phyloP scores from a whole-genome alignment of 257 asterid genomes.

The Solanum etuberosum region DNA sequence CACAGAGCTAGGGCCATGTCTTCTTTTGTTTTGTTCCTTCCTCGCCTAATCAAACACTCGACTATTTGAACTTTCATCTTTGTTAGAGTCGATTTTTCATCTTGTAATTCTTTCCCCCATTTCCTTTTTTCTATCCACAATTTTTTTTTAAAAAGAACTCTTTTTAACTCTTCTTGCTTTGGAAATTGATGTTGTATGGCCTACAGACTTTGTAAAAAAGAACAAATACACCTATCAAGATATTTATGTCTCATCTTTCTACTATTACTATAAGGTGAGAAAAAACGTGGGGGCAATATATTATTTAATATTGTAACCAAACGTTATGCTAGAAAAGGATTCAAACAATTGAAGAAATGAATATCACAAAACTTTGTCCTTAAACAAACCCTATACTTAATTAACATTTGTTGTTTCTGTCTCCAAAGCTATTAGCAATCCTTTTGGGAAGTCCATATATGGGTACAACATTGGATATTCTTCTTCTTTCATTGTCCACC shows the following conservation, averaged over 20 bases:
- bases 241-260: too few species aligned
- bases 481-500: constrained; percentile 56
- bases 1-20: not conserved
- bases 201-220: not conserved
- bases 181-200: not conserved
- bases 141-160: too few species aligned
- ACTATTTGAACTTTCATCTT: too few species aligned
- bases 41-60: not conserved
- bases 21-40: not conserved
- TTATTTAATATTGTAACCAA: not conserved
- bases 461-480: constrained; percentile 53
- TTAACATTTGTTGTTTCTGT: not conserved
- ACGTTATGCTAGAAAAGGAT: not conserved
- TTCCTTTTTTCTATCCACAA: too few species aligned
- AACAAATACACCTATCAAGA: too few species aligned
- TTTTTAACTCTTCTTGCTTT: too few species aligned
- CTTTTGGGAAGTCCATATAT: constrained; percentile 56
- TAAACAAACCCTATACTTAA: not conserved
- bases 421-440: constrained; percentile 39
- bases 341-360: not conserved
- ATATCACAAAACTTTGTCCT: not conserved
- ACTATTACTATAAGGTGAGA: too few species aligned
- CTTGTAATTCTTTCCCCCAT: too few species aligned
- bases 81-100: too few species aligned
- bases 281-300: too few species aligned